These are phyloP conservation scores for Trichoderma semiorbis DNA, from an alignment of 2,329 filamentous ascomycete species.

Conservation along the genomic window DNA sequence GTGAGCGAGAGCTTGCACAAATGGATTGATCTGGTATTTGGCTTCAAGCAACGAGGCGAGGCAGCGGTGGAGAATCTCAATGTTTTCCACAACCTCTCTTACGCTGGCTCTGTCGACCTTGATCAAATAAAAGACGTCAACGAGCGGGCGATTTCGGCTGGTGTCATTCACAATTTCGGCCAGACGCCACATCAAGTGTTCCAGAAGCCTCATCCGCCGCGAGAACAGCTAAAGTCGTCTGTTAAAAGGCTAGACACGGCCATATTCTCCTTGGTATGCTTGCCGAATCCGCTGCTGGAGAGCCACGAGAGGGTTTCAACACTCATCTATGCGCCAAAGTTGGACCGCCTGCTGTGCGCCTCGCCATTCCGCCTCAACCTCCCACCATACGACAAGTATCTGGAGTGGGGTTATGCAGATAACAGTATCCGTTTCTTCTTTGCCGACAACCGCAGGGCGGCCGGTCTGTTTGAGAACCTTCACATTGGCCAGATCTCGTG, in stretches of 20 bases:
- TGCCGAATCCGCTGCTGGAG: slow-evolving; percentile 74
- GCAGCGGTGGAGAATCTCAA: slow-evolving; percentile 88
- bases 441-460: slow-evolving; percentile 74
- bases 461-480: slow-evolving; percentile 89
- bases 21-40: slow-evolving; percentile 97
- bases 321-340: slow-evolving; percentile 71
- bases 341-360: slow-evolving; percentile 79
- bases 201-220: slow-evolving; percentile 70
- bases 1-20: slow-evolving; percentile 85
- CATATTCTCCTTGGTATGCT: slow-evolving; percentile 69
- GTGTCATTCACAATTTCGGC: slow-evolving; percentile 97
- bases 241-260: slow-evolving; percentile 72
- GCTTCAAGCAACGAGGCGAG: slow-evolving; percentile 88
- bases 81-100: slow-evolving; percentile 94
- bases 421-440: slow-evolving; percentile 89
- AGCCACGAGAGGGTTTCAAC: slow-evolving; percentile 77
- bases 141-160: slow-evolving; percentile 83
- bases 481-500: slow-evolving; percentile 87
- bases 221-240: slow-evolving; percentile 64
- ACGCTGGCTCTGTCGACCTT: slow-evolving; percentile 87
- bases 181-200: slow-evolving; percentile 97
- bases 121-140: slow-evolving; percentile 87
- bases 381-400: slow-evolving; percentile 85
- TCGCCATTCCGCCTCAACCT: slow-evolving; percentile 84
- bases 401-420: slow-evolving; percentile 96